Conservation (phyloP, 106 monocot species). For the Acorus calamus region DNA sequence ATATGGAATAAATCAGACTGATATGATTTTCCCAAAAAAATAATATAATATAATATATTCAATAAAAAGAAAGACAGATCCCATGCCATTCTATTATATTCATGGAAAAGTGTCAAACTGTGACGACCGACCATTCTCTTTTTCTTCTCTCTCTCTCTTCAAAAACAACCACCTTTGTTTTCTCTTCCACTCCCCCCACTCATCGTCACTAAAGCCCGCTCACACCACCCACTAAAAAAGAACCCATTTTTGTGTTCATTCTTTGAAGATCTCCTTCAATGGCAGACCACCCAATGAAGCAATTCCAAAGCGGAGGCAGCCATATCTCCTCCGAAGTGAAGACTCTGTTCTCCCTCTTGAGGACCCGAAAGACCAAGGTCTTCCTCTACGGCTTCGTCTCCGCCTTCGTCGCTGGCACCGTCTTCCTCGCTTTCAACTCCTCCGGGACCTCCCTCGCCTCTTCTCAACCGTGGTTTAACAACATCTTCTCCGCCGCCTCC, state of each 20-base stretch:
- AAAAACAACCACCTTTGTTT: no score
- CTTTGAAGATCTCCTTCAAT: not conserved
- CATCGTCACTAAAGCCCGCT: not conserved
- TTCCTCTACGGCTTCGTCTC: slow-evolving; percentile 41
- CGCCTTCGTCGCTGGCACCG: slow-evolving; percentile 53
- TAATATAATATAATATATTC: no score
- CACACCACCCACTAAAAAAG: not conserved
- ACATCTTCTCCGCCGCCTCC: slow-evolving; percentile 36
- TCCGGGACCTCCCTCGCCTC: slow-evolving; percentile 13
- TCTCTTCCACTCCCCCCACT: not conserved
- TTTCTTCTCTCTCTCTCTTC: not conserved
- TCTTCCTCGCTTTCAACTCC: slow-evolving; percentile 48
- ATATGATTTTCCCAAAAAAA: no score
- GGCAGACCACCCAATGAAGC: slow-evolving; percentile 9
- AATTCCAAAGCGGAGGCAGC: not conserved
- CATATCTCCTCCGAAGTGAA: not conserved
- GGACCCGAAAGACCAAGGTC: slow-evolving; percentile 27
- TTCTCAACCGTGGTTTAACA: slow-evolving; percentile 36
- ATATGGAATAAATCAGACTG: no score
- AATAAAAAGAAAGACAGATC: no score
- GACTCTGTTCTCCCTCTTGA: not conserved
- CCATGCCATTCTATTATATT: no score
- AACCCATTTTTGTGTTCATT: not conserved
- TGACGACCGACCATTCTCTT: no score
- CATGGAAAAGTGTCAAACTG: no score